Conservation (phyloP, 2,329 filamentous ascomycete species). For the Colletotrichum sp. region DNA sequence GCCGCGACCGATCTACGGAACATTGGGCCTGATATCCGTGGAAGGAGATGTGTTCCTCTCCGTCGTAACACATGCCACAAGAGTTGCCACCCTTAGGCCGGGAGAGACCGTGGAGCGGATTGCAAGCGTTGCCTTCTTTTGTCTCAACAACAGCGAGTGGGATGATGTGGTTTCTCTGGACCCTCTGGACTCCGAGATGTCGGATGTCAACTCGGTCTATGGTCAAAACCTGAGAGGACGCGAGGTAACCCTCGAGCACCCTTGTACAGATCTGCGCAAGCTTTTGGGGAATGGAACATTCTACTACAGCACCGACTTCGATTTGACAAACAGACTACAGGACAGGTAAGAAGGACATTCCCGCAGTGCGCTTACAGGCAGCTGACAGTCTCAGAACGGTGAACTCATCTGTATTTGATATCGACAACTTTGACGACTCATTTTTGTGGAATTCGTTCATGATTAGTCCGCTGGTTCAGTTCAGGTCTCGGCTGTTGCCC, state of each 20-base stretch:
- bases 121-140: slow-evolving; percentile 88
- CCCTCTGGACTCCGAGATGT: slow-evolving; percentile 52
- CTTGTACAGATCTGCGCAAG: slow-evolving; percentile 89
- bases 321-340: slow-evolving; percentile 91
- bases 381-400: slow-evolving; percentile 59
- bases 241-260: slow-evolving; percentile 80
- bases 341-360: slow-evolving; percentile 64
- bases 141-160: slow-evolving; percentile 84
- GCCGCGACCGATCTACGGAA: slow-evolving; percentile 79
- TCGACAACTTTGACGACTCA: slow-evolving; percentile 89
- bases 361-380: slow-evolving; percentile 18
- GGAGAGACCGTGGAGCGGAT: slow-evolving; percentile 92
- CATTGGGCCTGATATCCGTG: slow-evolving; percentile 85
- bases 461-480: slow-evolving; percentile 90
- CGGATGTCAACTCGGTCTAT: slow-evolving; percentile 54
- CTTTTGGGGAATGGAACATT: slow-evolving; percentile 92
- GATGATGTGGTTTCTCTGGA: slow-evolving; percentile 74
- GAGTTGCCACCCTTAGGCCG: slow-evolving; percentile 82
- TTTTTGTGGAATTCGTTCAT: slow-evolving; percentile 99
- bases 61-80: slow-evolving; percentile 80
- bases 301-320: slow-evolving; percentile 98
- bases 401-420: slow-evolving; percentile 81
- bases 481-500: slow-evolving; percentile 79
- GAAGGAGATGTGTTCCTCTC: slow-evolving; percentile 88
- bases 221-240: slow-evolving; percentile 63